Evolutionary conservation across 148 eudicot genomes (phyloP).

Genomic region (Rhododendron griersonianum): DNA sequence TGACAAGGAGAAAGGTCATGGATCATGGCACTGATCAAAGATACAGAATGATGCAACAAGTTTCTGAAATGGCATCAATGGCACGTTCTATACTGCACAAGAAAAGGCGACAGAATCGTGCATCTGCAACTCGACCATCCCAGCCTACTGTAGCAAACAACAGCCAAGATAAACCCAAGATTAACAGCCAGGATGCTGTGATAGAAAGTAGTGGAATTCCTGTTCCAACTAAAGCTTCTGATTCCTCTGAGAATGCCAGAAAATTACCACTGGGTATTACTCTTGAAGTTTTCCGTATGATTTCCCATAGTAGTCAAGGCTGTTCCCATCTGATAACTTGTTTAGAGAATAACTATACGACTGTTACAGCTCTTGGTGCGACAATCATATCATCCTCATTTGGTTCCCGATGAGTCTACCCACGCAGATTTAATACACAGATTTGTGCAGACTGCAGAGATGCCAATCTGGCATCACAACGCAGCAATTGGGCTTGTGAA

Average conservation of each 20-base stretch:
- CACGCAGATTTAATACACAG: neutral
- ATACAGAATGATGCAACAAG: slow-evolving; percentile 54
- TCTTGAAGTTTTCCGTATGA: neutral
- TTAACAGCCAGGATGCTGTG: slow-evolving; percentile 21
- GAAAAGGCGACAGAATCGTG: slow-evolving; percentile 60
- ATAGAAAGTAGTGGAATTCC: slow-evolving; percentile 15
- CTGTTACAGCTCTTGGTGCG: neutral
- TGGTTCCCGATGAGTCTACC: neutral
- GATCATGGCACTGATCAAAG: slow-evolving; percentile 48
- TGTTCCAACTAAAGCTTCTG: slow-evolving; percentile 11
- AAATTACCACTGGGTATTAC: slow-evolving; percentile 45
- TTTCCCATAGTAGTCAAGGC: neutral
- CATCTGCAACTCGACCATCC: slow-evolving; percentile 29
- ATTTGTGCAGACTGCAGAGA: neutral
- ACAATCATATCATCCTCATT: neutral
- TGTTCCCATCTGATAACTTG: neutral
- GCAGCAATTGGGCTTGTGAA: neutral
- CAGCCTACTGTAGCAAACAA: slow-evolving; percentile 19
- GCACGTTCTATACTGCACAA: slow-evolving; percentile 73
- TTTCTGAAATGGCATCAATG: slow-evolving; percentile 52
- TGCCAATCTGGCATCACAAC: neutral
- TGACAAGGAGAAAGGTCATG: slow-evolving; percentile 43
- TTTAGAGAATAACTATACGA: neutral
- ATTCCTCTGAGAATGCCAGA: slow-evolving; percentile 16
- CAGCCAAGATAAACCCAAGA: slow-evolving; percentile 13